Percentiles rank a stretch among this genome's conserved stretches.
Evolutionary conservation across 441 rosid species (phyloP).

Genomic region (Euphorbia corollata): DNA sequence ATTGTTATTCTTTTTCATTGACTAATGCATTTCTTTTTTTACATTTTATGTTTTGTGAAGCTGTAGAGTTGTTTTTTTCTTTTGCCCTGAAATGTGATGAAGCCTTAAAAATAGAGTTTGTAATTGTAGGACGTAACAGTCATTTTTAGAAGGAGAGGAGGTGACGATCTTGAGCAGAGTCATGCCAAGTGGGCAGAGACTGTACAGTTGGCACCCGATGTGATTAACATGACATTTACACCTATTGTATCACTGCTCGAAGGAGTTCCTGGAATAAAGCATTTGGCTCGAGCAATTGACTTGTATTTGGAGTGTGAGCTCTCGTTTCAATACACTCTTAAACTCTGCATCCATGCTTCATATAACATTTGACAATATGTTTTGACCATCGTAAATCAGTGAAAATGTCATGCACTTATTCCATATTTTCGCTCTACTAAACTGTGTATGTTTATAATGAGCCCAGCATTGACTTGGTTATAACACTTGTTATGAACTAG

Average conservation of each 20-base stretch:
- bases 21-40: background rate
- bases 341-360: background rate
- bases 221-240: constrained; percentile 60
- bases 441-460: background rate
- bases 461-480: background rate
- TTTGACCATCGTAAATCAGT: background rate
- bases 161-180: constrained; percentile 71
- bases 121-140: constrained; percentile 73
- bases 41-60: constrained; percentile 6
- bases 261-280: constrained; percentile 53
- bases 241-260: constrained; percentile 56
- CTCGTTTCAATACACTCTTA: background rate
- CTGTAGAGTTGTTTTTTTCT: background rate
- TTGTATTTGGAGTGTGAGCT: constrained; percentile 60
- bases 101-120: constrained; percentile 27
- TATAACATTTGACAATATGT: background rate
- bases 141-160: constrained; percentile 70
- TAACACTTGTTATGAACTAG: background rate
- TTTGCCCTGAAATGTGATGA: constrained; percentile 15
- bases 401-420: too few relatives aligned
- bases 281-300: constrained; percentile 48
- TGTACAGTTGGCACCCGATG: constrained; percentile 54
- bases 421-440: too few relatives aligned
- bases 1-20: background rate
- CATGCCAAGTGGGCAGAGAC: constrained; percentile 60